A percentile compares a stretch with the other conserved stretches of the same genome.
These are phyloP conservation scores for Euryodendron excelsum DNA, from an alignment of 148 eudicot species.

Conservation along the genomic window DNA sequence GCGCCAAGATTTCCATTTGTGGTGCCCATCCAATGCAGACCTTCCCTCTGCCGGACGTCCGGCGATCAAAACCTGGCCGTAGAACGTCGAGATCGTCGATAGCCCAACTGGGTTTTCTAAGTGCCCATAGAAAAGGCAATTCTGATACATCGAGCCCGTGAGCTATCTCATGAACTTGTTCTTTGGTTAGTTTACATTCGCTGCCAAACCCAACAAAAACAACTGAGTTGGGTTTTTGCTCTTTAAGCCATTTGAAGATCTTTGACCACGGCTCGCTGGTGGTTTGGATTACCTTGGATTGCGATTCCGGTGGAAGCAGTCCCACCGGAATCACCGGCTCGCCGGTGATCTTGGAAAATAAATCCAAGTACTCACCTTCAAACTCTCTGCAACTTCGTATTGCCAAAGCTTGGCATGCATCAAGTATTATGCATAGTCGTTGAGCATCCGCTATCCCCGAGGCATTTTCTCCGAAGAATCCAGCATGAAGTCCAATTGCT, in stretches of 20 bases:
- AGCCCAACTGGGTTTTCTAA: conserved; percentile 15
- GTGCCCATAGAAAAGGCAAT: conserved; percentile 26
- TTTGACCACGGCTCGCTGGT: conserved; percentile 9
- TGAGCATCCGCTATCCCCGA: neutral
- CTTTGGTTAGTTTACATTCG: conserved; percentile 18
- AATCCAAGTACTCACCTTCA: conserved; percentile 19
- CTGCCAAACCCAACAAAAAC: conserved; percentile 32
- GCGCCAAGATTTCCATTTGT: conserved; percentile 28
- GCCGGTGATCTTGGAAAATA: neutral
- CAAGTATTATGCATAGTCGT: conserved; percentile 3
- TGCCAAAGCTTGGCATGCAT: neutral
- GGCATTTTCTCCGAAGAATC: neutral
- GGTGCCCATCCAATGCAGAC: conserved; percentile 34
- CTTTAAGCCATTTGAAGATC: conserved; percentile 26
- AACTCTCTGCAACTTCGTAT: conserved; percentile 18
- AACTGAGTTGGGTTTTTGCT: conserved; percentile 15
- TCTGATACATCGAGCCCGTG: conserved; percentile 18
- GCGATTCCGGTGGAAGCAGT: conserved; percentile 17
- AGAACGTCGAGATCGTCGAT: conserved; percentile 11
- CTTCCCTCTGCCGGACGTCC: conserved; percentile 4
- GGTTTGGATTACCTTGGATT: neutral
- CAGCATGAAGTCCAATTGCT: conserved; percentile 7
- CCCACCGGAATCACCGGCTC: conserved; percentile 21
- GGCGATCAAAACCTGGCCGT: conserved; percentile 6
- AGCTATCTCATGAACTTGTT: conserved; percentile 21